Base-by-base conservation (phyloP, 2,329 filamentous ascomycete genomes). In the Verruconis gallopava region DNA sequence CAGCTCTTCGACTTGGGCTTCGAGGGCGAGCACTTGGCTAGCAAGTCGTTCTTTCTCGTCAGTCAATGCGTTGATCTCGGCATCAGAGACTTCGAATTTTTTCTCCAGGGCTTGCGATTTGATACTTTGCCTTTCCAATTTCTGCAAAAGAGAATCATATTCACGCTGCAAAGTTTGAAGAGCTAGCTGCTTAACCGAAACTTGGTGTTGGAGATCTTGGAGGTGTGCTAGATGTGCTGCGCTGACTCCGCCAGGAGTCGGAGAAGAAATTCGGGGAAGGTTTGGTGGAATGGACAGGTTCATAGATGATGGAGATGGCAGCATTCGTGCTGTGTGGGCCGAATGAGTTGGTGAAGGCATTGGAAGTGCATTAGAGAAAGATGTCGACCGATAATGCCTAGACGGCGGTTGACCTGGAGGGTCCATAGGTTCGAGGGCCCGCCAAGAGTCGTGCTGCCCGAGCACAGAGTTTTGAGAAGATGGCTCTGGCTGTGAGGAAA, bases 101-200 rank as follows among this genome's bases (percentile, higher is more conserved):
- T 63, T 66, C 44, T 71, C 69, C 2, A 73, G 58, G 2, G 69
- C 62, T 33, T 63, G 62, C 34, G 62, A 68, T 48, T 67, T 67
- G 12, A 61, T 63, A 37, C 68, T 64, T 46, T 70, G 68, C 4
- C 66, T 60, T 21, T 69, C 66, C 17, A 70, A 65, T 19, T 68
- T 71, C 15, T 69, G 62, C 3, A 73, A 60, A 3, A 74, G 58
- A 36, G 61, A 63, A 41, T 71, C 63, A 49, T 75, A 69, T 52
- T 74, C 71, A n/a, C 61, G 59, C 49, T 72, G 69, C 4, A 74
- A 56, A 1, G 67, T 71, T 46, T 70, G 66, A 17, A 72, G 60
- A 11, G 66, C 65, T 14, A 72, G 56, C 3, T 70, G 67, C 48
- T 73, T 72, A 44, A 72, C 57, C 13, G 65, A 70, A 28, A 73